Conservation (phyloP, 2,329 filamentous ascomycete genomes). For the Fusarium devonianum region DNA sequence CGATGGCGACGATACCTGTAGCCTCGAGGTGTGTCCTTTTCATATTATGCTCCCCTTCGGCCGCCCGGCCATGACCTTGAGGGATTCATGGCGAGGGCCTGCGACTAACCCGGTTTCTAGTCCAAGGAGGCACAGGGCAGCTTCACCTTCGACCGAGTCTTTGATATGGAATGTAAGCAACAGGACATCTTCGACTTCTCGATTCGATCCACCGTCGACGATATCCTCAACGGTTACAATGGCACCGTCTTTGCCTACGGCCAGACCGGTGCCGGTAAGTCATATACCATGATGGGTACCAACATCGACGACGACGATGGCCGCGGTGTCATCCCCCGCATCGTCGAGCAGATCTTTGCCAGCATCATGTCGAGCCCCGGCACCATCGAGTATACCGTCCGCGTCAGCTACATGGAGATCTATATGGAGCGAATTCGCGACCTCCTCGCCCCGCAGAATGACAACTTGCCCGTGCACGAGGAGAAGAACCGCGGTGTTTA, state of each 20-base stretch:
- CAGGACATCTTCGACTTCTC: slow-evolving; percentile 98
- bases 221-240: slow-evolving; percentile 99
- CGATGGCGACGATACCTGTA: slow-evolving; percentile 87
- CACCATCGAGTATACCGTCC: slow-evolving; percentile 98
- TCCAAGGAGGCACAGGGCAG: slow-evolving; percentile 82
- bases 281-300: slow-evolving; percentile 85
- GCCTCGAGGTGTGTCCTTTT: slow-evolving; percentile 75
- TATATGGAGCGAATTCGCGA: slow-evolving; percentile 99
- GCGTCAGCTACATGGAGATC: slow-evolving; percentile 99
- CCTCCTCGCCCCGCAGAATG: slow-evolving; percentile 88
- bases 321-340: slow-evolving; percentile 94
- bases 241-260: slow-evolving; percentile 98
- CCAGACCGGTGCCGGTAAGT: slow-evolving; percentile 98
- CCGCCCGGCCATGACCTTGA: not conserved
- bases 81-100: slow-evolving; percentile 5
- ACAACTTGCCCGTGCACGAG: slow-evolving; percentile 97
- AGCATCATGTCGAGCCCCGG: slow-evolving; percentile 91
- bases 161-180: slow-evolving; percentile 91
- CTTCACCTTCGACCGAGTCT: slow-evolving; percentile 98
- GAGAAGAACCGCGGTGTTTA: slow-evolving; percentile 97
- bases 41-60: slow-evolving; percentile 1
- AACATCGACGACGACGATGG: slow-evolving; percentile 90
- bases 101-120: slow-evolving; percentile 55
- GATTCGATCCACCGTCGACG: slow-evolving; percentile 93
- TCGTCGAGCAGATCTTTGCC: slow-evolving; percentile 96